Evolutionary conservation across 2,329 filamentous ascomycete species (phyloP), one percentile per base, ranked within the genome.

Genomic region (Hymenotorrendiella dingleyae): DNA sequence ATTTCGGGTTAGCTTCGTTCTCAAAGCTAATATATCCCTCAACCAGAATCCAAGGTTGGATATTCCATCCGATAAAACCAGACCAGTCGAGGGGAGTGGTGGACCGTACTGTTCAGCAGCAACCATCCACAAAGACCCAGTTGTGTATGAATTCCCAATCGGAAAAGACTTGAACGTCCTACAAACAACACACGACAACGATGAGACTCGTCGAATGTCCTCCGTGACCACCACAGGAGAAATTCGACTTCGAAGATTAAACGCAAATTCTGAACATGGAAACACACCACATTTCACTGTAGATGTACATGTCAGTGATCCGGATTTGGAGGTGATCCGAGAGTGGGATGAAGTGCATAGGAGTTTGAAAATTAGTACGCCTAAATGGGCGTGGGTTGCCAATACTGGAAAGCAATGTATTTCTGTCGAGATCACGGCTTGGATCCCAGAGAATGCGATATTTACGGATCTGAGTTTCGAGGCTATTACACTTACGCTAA

Each of bases 351-450:
- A 46, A 20, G 29, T 50, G 14, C 42, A 46, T 1, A 47, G 48
- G 21, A 29, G 42, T 6, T 35, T 60, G 6, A 49, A 50, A 32
- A 47, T 61, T 16, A 52, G 44, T 21, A 59, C 57, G 2, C 59
- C 59, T 6, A 46, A 37, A 32, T 45, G 46, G 42, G 47, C 50
- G 7, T 36, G 29, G n/a, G 30, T 53, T 11, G 26, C 27, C 29
- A 12, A 34, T 10, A 14, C 24, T 19, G 38, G 32, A 4, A 43
- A 29, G 3, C 55, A 55, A 35, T 61, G 58, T 35, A 46, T 62
- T 17, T 57, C 53, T 19, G 12, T 62, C 8, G 53, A 54, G 26
- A 51, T 61, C 23, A 59, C 53, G 11, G 58, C 53, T 29, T 62
- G 55, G 56, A 41, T 61, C 30, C 59, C 58, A n/a, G 54, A 59